Evolutionary conservation across 768 basidiomycete genomes (phyloP).

Genomic region (Pulveroboletus sp.): DNA sequence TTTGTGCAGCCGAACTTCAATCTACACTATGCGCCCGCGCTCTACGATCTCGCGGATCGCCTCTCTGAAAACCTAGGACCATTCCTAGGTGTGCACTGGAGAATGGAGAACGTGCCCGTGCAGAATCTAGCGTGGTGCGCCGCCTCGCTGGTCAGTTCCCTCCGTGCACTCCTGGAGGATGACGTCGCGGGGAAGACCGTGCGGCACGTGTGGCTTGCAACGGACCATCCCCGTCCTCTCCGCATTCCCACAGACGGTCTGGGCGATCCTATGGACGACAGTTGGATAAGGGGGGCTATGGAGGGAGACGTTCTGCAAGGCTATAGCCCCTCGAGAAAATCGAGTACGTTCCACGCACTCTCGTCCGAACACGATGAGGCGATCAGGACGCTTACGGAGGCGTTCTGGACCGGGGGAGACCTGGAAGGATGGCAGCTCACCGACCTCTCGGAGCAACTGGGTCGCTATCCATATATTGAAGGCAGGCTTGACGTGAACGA

Average conservation of each 20-base stretch:
- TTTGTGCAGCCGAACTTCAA: conserved; percentile 1
- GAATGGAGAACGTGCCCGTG: conserved; percentile 47
- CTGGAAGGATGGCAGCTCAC: conserved; percentile 40
- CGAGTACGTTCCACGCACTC: conserved; percentile 45
- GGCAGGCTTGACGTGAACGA: conserved; percentile 18
- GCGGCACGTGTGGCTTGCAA: conserved; percentile 50
- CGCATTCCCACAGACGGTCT: not conserved
- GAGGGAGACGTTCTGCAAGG: not conserved
- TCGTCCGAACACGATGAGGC: conserved; percentile 43
- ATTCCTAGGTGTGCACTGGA: conserved; percentile 53
- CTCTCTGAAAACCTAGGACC: conserved; percentile 34
- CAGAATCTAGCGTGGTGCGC: conserved; percentile 45
- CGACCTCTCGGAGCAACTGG: conserved; percentile 37
- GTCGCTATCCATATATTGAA: conserved; percentile 20
- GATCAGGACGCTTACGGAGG: conserved; percentile 37
- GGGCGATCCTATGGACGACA: conserved; percentile 16
- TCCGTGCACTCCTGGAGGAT: conserved; percentile 34
- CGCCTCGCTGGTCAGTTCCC: conserved; percentile 41
- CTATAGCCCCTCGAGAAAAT: conserved; percentile 23
- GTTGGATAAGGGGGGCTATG: not conserved
- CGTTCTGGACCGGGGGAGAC: conserved; percentile 41
- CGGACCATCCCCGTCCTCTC: conserved; percentile 42
- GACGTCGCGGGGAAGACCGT: conserved; percentile 28
- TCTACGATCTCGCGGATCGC: conserved; percentile 38
- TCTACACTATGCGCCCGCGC: conserved; percentile 42